phyloP scores from a whole-genome alignment of 345 rosid genomes.

The Brassica nigra region DNA sequence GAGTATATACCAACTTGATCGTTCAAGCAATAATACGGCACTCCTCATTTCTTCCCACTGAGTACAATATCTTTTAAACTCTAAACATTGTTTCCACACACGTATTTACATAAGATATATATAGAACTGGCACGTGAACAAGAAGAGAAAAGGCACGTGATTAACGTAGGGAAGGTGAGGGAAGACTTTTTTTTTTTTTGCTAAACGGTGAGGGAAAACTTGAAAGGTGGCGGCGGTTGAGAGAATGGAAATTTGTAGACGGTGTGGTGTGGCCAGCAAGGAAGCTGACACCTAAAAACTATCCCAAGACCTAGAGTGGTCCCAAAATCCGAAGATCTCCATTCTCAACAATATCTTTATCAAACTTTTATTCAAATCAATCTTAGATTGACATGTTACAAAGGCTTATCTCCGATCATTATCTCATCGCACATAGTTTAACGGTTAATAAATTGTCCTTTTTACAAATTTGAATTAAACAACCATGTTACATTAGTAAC shows the following conservation, averaged over 20 bases:
- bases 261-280: conserved; percentile 36
- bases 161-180: conserved; percentile 11
- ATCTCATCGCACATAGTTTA: background rate
- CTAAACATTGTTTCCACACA: background rate
- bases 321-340: conserved; percentile 30
- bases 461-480: background rate
- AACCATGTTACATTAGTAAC: background rate
- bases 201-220: background rate
- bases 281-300: conserved; percentile 33
- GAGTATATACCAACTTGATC: conserved; percentile 26
- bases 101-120: conserved; percentile 12
- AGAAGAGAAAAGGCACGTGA: conserved; percentile 29
- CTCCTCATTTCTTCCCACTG: conserved; percentile 27
- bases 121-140: conserved; percentile 28
- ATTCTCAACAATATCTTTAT: conserved; percentile 20
- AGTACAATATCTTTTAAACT: background rate
- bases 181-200: background rate
- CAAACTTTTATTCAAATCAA: background rate
- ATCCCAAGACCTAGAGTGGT: conserved; percentile 35
- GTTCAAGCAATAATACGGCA: background rate
- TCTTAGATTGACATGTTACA: conserved; percentile 13
- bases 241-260: conserved; percentile 22
- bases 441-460: background rate
- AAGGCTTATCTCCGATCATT: background rate
- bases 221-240: conserved; percentile 29